Conservation (phyloP, 129 eudicot species). For the Glebionis coronaria region DNA sequence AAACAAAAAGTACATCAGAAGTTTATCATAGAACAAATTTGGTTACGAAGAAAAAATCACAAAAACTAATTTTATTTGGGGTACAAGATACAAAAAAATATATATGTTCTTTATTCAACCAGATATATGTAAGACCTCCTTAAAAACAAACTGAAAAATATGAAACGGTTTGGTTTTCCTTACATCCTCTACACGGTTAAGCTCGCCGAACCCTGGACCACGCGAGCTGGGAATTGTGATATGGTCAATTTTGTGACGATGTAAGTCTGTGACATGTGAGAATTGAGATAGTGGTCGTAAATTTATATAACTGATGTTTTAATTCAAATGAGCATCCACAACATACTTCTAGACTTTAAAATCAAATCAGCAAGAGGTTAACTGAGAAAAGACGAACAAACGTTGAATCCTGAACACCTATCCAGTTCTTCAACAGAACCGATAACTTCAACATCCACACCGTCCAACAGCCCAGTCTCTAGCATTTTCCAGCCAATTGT, state of each 20-base stretch:
- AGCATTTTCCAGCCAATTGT: slow-evolving; percentile 83
- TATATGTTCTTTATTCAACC: too few relatives aligned
- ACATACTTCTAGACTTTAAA: neutral
- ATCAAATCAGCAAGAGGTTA: too few relatives aligned
- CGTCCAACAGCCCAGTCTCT: slow-evolving; percentile 84
- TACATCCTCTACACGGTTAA: slow-evolving; percentile 85
- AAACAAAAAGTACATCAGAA: too few relatives aligned
- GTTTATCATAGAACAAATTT: too few relatives aligned
- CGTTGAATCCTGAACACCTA: slow-evolving; percentile 62
- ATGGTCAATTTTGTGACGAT: slow-evolving; percentile 89
- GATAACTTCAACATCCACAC: slow-evolving; percentile 62
- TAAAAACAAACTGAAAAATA: neutral
- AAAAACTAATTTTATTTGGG: too few relatives aligned
- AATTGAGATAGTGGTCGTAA: neutral
- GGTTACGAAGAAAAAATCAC: too few relatives aligned
- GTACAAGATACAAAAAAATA: too few relatives aligned
- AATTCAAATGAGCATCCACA: neutral
- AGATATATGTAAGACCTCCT: too few relatives aligned
- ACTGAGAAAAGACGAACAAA: slow-evolving; percentile 10
- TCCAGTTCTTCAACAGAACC: slow-evolving; percentile 67
- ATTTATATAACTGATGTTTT: neutral
- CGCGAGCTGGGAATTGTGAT: slow-evolving; percentile 69
- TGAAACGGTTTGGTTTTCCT: neutral
- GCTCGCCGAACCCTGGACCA: slow-evolving; percentile 64
- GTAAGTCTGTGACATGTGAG: slow-evolving; percentile 65